Base-by-base conservation (phyloP, 768 basidiomycete genomes). In the Kwoniella dendrophila region DNA sequence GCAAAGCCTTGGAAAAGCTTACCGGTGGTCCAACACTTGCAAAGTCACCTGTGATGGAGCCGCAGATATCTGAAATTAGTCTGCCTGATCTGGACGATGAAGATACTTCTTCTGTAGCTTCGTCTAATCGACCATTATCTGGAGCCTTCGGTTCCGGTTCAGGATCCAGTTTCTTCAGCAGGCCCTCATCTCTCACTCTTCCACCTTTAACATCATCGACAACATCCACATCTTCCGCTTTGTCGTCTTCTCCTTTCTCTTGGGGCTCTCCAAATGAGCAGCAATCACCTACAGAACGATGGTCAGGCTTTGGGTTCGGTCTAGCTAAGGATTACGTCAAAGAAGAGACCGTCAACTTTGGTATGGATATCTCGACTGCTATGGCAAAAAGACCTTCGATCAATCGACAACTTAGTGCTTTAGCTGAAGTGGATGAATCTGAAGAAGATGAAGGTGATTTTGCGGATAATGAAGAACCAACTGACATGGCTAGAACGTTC, bases 401-500 rank as follows among this genome's bases (percentile, higher is more conserved):
- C 20, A 65, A 68, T 22, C 59, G 65, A 8, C 56, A 55, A 16
- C 59, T 73, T 29, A 63, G 67, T 32, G 69, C 70, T 22, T 36
- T 75, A 40, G 68, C 74, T 6, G 74, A 73, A 38, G 72, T 67
- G n/a, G 74, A 75, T 26, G 74, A 75, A 36, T 62, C 58, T 16
- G 74, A 71, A 38, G 74, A 72, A n/a, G 73, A 68, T 3, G 62
- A 61, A 32, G 38, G 16, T 16, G 36, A 50, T 27, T 34, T 56
- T 43, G 41, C n/a, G 22, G 43, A 60, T 16, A 50, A 49, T 22
- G 53, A 54, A 26, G 59, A 27, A 27, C 12, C 62, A n/a, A 38
- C 48, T 4, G 56, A 32, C 8, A 27, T 22, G 44, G 40, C 38
- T 11, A 40, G 56, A 30, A 58, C 56, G 4, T 27, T 48, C 14